Conservation (phyloP, 768 basidiomycete species). For the Paxillus ammoniavirescens region DNA sequence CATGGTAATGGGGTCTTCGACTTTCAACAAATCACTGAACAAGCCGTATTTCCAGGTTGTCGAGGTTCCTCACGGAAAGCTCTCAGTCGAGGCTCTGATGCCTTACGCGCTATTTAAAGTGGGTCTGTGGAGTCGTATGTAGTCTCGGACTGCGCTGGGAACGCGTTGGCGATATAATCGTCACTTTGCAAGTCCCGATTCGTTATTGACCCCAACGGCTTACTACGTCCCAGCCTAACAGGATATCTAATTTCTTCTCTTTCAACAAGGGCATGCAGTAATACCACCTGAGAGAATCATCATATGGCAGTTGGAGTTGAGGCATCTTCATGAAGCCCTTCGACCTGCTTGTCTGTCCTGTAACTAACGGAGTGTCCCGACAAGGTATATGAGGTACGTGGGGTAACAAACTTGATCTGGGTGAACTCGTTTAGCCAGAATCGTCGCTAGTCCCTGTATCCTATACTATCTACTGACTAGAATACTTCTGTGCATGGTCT, state of each 20-base stretch:
- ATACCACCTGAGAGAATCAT: background rate
- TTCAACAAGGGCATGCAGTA: background rate
- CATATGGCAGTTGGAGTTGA: background rate
- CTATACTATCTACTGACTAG: background rate
- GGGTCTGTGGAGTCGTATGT: background rate
- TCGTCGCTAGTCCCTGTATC: background rate
- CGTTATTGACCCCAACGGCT: background rate
- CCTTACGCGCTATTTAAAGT: background rate
- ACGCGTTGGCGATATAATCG: background rate
- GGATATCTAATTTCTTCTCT: background rate
- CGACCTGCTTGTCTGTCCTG: background rate
- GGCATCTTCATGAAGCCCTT: background rate
- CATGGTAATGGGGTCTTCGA: background rate
- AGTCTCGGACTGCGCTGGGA: background rate
- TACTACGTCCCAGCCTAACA: background rate
- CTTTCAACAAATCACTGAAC: background rate
- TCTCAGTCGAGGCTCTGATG: background rate
- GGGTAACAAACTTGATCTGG: too few relatives aligned
- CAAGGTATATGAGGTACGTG: background rate
- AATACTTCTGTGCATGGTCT: background rate
- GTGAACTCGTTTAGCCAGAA: too few relatives aligned
- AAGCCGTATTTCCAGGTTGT: background rate
- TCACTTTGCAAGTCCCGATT: background rate
- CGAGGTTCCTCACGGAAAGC: background rate
- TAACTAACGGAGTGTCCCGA: background rate